phyloP scores from a whole-genome alignment of 352 stramenopile genomes.

The Globisporangium cylindrosporum region DNA sequence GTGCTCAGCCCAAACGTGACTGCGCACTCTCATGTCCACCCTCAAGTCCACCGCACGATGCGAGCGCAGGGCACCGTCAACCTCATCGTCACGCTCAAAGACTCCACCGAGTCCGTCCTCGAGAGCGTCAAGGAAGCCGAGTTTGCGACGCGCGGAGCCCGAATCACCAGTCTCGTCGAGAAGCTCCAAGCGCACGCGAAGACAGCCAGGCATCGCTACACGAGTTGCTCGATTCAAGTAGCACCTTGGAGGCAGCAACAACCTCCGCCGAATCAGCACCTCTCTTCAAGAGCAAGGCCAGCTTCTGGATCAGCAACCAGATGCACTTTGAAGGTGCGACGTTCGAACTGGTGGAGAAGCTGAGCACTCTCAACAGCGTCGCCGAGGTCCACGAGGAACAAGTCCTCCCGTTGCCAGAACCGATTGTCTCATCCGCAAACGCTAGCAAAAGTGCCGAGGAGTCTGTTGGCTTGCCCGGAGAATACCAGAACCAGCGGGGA shows the following conservation, averaged over 20 bases:
- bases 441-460: background rate
- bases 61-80: conserved; percentile 25
- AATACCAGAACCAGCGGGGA: conserved; percentile 1
- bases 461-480: too few species aligned
- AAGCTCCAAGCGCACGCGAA: conserved; percentile 6
- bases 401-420: conserved; percentile 4
- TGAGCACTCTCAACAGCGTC: conserved; percentile 12
- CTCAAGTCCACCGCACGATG: conserved; percentile 24
- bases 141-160: conserved; percentile 8
- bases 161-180: conserved; percentile 18
- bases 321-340: conserved; percentile 16
- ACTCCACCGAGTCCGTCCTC: conserved; percentile 13
- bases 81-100: conserved; percentile 29
- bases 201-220: background rate
- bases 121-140: conserved; percentile 15
- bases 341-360: conserved; percentile 19
- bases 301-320: conserved; percentile 22
- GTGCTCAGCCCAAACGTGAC: background rate
- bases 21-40: background rate
- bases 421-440: background rate
- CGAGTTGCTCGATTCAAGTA: background rate
- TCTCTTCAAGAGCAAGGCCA: conserved; percentile 12
- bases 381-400: conserved; percentile 18
- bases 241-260: background rate
- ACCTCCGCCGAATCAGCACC: background rate